Percentiles rank a stretch among this genome's conserved stretches.
These are phyloP conservation scores for Colletotrichum lindemuthianum DNA, from an alignment of 2,329 filamentous ascomycete genomes.

Conservation along the genomic window DNA sequence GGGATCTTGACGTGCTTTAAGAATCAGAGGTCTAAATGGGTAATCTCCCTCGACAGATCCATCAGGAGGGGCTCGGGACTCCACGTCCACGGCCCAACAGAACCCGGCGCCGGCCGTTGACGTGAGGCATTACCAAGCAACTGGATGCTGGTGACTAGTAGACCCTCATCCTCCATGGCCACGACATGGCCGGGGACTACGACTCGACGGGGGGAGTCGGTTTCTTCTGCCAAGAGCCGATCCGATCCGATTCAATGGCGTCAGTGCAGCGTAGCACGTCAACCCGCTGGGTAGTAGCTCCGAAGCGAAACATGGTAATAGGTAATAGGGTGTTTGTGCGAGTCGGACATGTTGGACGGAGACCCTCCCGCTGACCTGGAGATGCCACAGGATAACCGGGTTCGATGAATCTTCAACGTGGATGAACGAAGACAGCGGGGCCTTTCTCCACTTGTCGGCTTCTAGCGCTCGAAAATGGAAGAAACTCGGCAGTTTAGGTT, in stretches of 20 bases:
- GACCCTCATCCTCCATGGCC: slow-evolving; percentile 1
- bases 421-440: too few species aligned
- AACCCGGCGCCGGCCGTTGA: slow-evolving; percentile 11
- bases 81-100: slow-evolving; percentile 1
- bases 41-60: neutral
- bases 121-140: slow-evolving; percentile 33
- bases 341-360: too few species aligned
- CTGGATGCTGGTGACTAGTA: slow-evolving; percentile 9
- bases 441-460: too few species aligned
- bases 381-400: slow-evolving; percentile 3
- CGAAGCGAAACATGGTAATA: too few species aligned
- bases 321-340: too few species aligned
- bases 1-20: slow-evolving; percentile 17
- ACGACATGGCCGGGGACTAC: neutral
- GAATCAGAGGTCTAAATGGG: neutral
- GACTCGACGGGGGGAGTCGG: neutral
- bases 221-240: slow-evolving; percentile 19
- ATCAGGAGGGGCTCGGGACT: slow-evolving; percentile 8
- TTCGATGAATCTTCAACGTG: neutral
- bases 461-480: neutral
- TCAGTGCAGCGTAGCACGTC: neutral
- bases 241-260: slow-evolving; percentile 5
- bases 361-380: slow-evolving; percentile 21
- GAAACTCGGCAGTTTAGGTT: neutral
- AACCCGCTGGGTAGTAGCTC: neutral